Base-by-base conservation (phyloP, 805 yeast genomes). In the Barnettozyma sp. region DNA sequence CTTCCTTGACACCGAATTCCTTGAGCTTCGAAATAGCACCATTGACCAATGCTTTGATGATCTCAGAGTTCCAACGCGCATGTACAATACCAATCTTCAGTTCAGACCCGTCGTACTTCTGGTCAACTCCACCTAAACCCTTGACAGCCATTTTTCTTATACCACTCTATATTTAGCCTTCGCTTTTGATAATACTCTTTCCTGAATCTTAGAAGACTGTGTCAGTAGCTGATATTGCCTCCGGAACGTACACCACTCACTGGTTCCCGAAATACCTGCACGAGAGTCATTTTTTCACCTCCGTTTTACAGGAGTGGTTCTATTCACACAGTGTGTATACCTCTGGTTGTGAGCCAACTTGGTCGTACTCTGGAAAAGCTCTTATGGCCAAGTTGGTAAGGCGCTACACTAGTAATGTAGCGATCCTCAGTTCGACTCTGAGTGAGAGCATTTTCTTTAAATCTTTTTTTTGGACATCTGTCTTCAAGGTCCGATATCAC, bases 21-120 rank as follows among this genome's bases (percentile, higher is more conserved):
- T 51, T 45, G 55, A 88, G 63, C 56, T 73, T 73, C 22, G 63
- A 58, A 24, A 76, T 59, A 17, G 92, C 87, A 36, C 97, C 97
- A 22, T 71, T 63, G 6, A 88, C 88, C 30, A 92, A 67, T 11
- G 85, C 80, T 30, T 76, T 78, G 50, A 92, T 86, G 44, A 92
- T 76, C 32, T 66, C 63, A 26, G 65, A 59, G 61, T 92, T 92
- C 98, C 98, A 92, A 60, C 98, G 82, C 12, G 98, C 97, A 59
- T 88, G 96, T 39, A 92, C 72, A 54, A 92, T 86, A 23, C 90
- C 96, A 36, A 92, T 68, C 49, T 80, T 73, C 45, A 88, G 65
- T 3, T 63, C 54, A 20, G 80, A 69, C 46, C 82, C 94, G 55
- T 82, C 79, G 58, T 82, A 82, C 35, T 56, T 48, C 56, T 76